Conservation (phyloP, 192 early-diverging fungal genomes). For the Coemansia sp. region DNA sequence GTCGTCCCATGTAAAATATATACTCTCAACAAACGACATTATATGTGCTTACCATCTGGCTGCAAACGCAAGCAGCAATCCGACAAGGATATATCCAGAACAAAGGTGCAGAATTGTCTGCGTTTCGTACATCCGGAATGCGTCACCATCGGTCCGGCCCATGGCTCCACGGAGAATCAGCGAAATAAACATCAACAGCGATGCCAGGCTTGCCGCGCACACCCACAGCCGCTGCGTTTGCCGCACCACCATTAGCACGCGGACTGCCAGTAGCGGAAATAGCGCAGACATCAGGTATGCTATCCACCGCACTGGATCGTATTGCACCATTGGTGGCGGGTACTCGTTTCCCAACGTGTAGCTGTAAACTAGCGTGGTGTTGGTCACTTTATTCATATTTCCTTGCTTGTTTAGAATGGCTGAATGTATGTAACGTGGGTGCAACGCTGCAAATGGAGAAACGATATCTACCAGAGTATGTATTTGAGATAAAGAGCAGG, state of each 20-base stretch:
- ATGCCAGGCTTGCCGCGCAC: slow-evolving; percentile 20
- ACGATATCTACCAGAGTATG: neutral
- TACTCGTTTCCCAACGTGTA: slow-evolving; percentile 48
- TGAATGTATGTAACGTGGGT: neutral
- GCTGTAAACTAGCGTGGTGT: slow-evolving; percentile 42
- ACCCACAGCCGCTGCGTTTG: slow-evolving; percentile 30
- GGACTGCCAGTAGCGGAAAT: slow-evolving; percentile 32
- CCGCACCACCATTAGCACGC: slow-evolving; percentile 28
- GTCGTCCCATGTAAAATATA: neutral
- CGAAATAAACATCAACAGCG: slow-evolving; percentile 37
- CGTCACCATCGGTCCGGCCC: slow-evolving; percentile 26
- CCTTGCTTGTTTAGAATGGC: neutral
- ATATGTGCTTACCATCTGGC: slow-evolving; percentile 27
- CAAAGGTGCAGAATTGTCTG: slow-evolving; percentile 38
- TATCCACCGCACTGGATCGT: slow-evolving; percentile 48
- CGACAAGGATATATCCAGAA: slow-evolving; percentile 29
- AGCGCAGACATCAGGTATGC: slow-evolving; percentile 37
- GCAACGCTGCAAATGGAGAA: neutral
- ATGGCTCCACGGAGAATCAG: slow-evolving; percentile 46
- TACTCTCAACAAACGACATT: neutral
- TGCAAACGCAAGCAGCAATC: slow-evolving; percentile 29
- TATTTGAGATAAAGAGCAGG: neutral
- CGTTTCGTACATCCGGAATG: slow-evolving; percentile 50
- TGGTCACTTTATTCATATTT: slow-evolving; percentile 6
- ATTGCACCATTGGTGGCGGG: slow-evolving; percentile 48